A percentile compares a stretch with the other conserved stretches of the same genome.
phyloP scores from a whole-genome alignment of 192 early-diverging fungal species.

The Coemansia sp. region DNA sequence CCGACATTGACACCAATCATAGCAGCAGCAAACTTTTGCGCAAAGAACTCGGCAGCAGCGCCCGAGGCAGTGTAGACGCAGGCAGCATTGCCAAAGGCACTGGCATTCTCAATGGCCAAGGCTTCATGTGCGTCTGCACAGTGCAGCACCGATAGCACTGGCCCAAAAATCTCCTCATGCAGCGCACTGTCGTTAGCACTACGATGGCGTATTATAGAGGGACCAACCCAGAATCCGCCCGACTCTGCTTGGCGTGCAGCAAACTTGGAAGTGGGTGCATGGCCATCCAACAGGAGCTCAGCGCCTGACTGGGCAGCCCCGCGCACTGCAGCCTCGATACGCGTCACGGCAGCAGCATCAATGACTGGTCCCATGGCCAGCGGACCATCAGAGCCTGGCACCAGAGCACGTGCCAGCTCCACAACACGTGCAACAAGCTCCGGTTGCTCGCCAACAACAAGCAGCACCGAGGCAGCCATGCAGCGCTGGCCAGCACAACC shows the following conservation, averaged over 20 bases:
- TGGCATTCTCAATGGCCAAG: conserved; percentile 70
- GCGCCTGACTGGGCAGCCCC: conserved; percentile 57
- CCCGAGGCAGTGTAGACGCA: conserved; percentile 69
- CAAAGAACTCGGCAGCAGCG: conserved; percentile 66
- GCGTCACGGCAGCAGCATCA: conserved; percentile 59
- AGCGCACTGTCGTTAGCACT: conserved; percentile 60
- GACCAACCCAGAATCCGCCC: conserved; percentile 72
- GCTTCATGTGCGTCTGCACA: conserved; percentile 61
- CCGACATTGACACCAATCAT: conserved; percentile 82
- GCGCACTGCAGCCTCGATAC: conserved; percentile 63
- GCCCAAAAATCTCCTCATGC: conserved; percentile 82
- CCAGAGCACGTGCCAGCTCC: conserved; percentile 55
- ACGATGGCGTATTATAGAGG: conserved; percentile 65
- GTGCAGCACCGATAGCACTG: conserved; percentile 66
- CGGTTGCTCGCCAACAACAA: conserved; percentile 68
- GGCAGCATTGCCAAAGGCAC: conserved; percentile 67
- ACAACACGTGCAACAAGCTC: conserved; percentile 64
- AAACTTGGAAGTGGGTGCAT: conserved; percentile 52
- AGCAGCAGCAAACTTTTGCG: conserved; percentile 66
- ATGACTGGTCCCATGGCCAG: conserved; percentile 76
- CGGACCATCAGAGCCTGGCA: conserved; percentile 52
- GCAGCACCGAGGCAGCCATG: conserved; percentile 72
- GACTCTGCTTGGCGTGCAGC: conserved; percentile 30
- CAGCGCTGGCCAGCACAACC: conserved; percentile 80
- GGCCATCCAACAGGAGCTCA: conserved; percentile 68